These are phyloP conservation scores for Flaveria bidentis DNA, from an alignment of 129 eudicot genomes.

Conservation along the genomic window DNA sequence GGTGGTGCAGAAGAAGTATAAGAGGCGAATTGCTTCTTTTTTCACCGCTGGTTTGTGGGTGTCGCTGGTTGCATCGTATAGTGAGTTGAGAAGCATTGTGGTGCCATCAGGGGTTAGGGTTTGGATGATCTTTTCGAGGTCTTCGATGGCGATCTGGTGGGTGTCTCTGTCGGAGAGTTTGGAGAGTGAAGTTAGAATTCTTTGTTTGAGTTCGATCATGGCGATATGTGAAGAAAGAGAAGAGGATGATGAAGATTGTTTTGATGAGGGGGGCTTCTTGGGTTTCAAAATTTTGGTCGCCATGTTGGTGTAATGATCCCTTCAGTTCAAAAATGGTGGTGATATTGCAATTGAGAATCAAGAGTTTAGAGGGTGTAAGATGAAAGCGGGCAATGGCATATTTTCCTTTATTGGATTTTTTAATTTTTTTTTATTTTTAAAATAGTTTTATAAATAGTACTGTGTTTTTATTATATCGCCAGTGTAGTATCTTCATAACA, in stretches of 20 bases:
- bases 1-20: conserved; percentile 54
- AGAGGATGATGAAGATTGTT: conserved; percentile 37
- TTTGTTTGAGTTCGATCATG: conserved; percentile 90
- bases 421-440: too few species aligned
- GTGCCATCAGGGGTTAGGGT: conserved; percentile 73
- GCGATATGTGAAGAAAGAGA: conserved; percentile 78
- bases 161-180: conserved; percentile 93
- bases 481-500: too few species aligned
- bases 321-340: conserved; percentile 22
- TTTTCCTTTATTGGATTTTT: too few species aligned
- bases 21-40: conserved; percentile 74
- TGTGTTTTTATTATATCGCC: too few species aligned
- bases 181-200: conserved; percentile 65
- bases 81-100: conserved; percentile 84
- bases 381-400: too few species aligned
- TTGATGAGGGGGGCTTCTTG: conserved; percentile 36
- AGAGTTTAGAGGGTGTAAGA: not conserved
- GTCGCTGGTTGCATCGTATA: conserved; percentile 60
- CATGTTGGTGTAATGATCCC: conserved; percentile 9
- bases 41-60: conserved; percentile 70
- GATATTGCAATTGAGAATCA: not conserved
- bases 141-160: conserved; percentile 96
- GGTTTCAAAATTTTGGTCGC: conserved; percentile 33
- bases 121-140: conserved; percentile 73
- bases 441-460: too few species aligned